These are phyloP conservation scores for Magnaporthales sp. DNA, from an alignment of 2,329 filamentous ascomycete species.

Conservation along the genomic window DNA sequence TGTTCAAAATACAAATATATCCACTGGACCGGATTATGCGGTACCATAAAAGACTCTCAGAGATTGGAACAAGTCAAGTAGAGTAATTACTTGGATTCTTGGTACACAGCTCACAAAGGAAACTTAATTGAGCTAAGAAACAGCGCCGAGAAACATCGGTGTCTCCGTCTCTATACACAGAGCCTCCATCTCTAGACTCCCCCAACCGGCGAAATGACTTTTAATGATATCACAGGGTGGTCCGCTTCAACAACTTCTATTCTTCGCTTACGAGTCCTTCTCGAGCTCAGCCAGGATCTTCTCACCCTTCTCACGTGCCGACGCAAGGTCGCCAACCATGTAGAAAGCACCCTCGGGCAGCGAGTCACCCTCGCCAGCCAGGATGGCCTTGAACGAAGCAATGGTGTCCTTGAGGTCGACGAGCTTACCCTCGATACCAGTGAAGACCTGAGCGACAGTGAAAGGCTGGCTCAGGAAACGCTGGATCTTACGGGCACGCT, in stretches of 20 bases:
- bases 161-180: conserved; percentile 51
- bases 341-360: conserved; percentile 92
- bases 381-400: conserved; percentile 91
- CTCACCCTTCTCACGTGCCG: conserved; percentile 93
- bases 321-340: conserved; percentile 96
- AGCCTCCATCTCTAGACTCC: conserved; percentile 24
- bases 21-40: background rate
- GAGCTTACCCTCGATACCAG: conserved; percentile 88
- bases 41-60: background rate
- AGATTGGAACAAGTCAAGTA: background rate
- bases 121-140: conserved; percentile 46
- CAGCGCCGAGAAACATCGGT: conserved; percentile 31
- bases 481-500: conserved; percentile 99
- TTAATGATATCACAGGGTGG: conserved; percentile 10
- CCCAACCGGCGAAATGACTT: conserved; percentile 15
- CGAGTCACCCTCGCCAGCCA: conserved; percentile 89
- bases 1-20: background rate
- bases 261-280: conserved; percentile 32
- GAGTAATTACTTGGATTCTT: conserved; percentile 28
- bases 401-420: conserved; percentile 99
- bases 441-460: conserved; percentile 77
- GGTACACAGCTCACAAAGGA: conserved; percentile 55
- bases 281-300: conserved; percentile 98
- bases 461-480: conserved; percentile 99
- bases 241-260: background rate